These are phyloP conservation scores for Lepidium aucheri DNA, from an alignment of 345 rosid species.

Conservation along the genomic window DNA sequence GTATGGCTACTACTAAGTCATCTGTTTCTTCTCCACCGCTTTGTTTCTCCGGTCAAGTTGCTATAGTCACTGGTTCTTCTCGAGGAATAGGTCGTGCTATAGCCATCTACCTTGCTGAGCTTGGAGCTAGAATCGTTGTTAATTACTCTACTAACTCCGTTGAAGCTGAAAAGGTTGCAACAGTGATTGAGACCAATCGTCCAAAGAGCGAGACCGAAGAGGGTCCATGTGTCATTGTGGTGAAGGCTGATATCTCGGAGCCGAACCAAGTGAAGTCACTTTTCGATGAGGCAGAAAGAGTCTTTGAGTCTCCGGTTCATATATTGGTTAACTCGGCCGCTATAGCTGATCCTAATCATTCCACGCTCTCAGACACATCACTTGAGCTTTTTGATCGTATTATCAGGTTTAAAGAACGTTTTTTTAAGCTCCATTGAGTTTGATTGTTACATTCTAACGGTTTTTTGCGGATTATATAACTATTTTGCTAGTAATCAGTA, in stretches of 20 bases:
- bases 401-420: neutral
- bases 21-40: neutral
- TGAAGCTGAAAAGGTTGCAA: conserved; percentile 35
- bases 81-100: conserved; percentile 44
- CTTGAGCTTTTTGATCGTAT: conserved; percentile 16
- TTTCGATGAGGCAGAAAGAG: conserved; percentile 44
- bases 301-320: conserved; percentile 32
- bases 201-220: neutral
- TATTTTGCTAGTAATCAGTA: no score
- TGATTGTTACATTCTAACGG: no score
- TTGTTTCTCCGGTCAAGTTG: neutral
- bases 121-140: conserved; percentile 45
- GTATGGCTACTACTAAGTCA: conserved; percentile 1
- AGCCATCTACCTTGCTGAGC: conserved; percentile 45
- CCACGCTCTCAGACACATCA: conserved; percentile 36
- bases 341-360: conserved; percentile 32
- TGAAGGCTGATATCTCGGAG: conserved; percentile 44
- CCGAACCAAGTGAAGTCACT: conserved; percentile 49
- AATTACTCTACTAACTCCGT: conserved; percentile 43
- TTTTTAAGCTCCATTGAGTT: no score
- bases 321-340: conserved; percentile 17
- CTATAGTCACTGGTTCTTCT: neutral
- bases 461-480: no score
- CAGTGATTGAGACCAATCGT: conserved; percentile 14
- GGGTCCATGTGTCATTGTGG: conserved; percentile 23